Conservation (phyloP, 208 protist genomes). For the Acanthamoeba sp. region DNA sequence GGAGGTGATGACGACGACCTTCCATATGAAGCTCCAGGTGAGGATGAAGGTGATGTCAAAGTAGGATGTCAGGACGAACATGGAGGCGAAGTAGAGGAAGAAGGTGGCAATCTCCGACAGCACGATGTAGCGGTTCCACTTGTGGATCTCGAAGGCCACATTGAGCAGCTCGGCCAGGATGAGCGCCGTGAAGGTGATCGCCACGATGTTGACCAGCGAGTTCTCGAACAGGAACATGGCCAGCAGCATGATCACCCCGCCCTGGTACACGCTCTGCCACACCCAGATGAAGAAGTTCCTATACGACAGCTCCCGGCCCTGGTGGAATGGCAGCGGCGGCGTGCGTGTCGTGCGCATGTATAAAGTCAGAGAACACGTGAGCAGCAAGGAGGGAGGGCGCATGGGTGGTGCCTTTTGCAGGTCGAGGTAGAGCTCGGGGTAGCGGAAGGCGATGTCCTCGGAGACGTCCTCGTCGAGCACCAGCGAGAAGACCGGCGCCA, state of each 20-base stretch:
- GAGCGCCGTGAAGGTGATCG: constrained; percentile 98
- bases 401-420: constrained; percentile 97
- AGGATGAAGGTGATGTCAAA: constrained; percentile 96
- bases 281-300: constrained; percentile 93
- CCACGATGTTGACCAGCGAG: constrained; percentile 96
- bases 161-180: constrained; percentile 98
- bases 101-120: constrained; percentile 93
- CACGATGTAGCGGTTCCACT: constrained; percentile 92
- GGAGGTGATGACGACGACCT: constrained; percentile 87
- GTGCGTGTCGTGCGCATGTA: too few relatives aligned
- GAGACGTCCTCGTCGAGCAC: constrained; percentile 98
- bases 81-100: constrained; percentile 94
- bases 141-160: constrained; percentile 95
- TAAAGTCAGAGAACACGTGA: too few relatives aligned
- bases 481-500: constrained; percentile 97
- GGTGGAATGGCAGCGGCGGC: too few relatives aligned
- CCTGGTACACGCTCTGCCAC: constrained; percentile 89
- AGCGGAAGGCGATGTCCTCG: constrained; percentile 94
- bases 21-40: constrained; percentile 93
- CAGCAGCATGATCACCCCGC: constrained; percentile 97
- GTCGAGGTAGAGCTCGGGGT: constrained; percentile 98
- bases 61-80: constrained; percentile 93
- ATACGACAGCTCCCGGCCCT: constrained; percentile 84
- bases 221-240: constrained; percentile 96
- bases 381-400: too few relatives aligned